phyloP scores from a whole-genome alignment of 768 basidiomycete species.

The Kwoniella botswanensis region DNA sequence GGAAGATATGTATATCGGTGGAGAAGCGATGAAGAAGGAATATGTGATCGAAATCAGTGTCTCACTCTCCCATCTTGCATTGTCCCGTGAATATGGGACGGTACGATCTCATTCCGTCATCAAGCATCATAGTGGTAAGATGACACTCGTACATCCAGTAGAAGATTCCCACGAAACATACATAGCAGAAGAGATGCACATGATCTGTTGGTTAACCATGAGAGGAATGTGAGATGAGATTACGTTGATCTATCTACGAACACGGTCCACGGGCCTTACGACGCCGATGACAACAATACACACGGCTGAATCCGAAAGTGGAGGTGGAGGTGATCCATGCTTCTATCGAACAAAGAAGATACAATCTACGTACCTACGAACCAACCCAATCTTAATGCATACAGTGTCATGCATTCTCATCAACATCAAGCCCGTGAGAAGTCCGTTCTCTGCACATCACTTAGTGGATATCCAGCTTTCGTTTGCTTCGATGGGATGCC shows the following conservation, averaged over 20 bases:
- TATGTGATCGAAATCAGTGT: no score
- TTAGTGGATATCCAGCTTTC: not conserved
- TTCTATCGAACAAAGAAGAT: not conserved
- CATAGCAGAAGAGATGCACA: not conserved
- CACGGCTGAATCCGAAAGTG: slow-evolving; percentile 1
- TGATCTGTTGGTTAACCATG: not conserved
- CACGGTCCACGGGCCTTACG: not conserved
- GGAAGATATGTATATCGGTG: no score
- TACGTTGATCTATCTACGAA: not conserved
- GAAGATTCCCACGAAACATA: not conserved
- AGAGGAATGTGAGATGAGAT: slow-evolving; percentile 1
- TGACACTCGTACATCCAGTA: not conserved
- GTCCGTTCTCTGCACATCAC: not conserved
- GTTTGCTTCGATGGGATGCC: not conserved
- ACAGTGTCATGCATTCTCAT: not conserved
- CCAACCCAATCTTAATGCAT: not conserved
- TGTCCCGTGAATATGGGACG: not conserved
- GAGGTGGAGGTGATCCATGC: not conserved
- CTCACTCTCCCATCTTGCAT: no score
- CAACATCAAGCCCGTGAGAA: not conserved
- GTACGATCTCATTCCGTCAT: slow-evolving; percentile 5
- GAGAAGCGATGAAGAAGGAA: no score
- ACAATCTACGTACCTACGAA: not conserved
- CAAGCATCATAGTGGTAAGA: not conserved
- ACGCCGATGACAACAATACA: not conserved